These are phyloP conservation scores for Ormosia emarginata DNA, from an alignment of 306 rosid species.

Conservation along the genomic window DNA sequence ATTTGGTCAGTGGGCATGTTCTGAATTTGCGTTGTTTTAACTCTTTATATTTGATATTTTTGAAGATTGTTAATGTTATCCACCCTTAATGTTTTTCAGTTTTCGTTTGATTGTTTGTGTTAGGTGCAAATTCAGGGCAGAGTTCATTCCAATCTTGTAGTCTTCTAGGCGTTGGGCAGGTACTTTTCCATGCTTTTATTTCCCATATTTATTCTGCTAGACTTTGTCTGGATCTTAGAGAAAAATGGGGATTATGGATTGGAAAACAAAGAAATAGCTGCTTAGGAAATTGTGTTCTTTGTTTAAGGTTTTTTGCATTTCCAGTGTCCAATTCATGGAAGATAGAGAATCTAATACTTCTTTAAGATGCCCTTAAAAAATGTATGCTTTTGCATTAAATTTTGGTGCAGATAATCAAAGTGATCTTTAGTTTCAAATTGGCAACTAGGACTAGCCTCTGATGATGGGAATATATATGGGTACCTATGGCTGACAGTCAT, in stretches of 20 bases:
- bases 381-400: background rate
- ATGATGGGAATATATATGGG: background rate
- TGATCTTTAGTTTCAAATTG: background rate
- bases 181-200: background rate
- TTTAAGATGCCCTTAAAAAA: background rate
- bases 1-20: background rate
- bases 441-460: background rate
- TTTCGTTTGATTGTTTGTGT: slow-evolving; percentile 20
- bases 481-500: background rate
- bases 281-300: slow-evolving; percentile 9
- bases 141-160: slow-evolving; percentile 59
- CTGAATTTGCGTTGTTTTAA: background rate
- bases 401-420: background rate
- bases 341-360: background rate
- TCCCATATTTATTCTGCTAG: background rate
- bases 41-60: background rate
- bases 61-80: background rate
- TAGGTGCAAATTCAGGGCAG: slow-evolving; percentile 67
- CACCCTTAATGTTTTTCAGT: background rate
- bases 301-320: background rate
- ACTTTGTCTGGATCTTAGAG: background rate
- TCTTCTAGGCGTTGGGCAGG: slow-evolving; percentile 82
- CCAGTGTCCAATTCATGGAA: background rate
- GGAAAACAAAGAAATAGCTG: background rate
- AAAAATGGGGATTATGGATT: background rate